Base-by-base conservation (phyloP, 805 yeast species). In the Pichia cabralensis region DNA sequence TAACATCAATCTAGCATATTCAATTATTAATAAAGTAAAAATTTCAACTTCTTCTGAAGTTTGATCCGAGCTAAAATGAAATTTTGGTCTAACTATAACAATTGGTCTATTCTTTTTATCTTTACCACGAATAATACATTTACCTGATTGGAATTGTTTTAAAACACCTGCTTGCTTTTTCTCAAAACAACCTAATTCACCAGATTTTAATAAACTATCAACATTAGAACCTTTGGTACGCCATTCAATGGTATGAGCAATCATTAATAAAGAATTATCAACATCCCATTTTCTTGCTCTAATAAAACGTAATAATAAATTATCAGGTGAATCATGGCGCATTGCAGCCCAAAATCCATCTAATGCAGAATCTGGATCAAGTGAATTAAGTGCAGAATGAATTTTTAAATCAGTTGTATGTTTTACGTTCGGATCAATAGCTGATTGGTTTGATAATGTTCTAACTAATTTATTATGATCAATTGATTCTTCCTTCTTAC, bases 271-370 rank as follows among this genome's bases (percentile, higher is more conserved):
- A 0, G 85, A 67, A 49, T 76, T 72, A 45, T 74, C 78, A 16
- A 76, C 65, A 44, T 80, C 74, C 78, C 85, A 85, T 59, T 85
- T 85, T 59, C 96, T 76, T 25, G 96, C 96, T 46, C 95, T 69
- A 18, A 83, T 58, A 49, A 80, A 88, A 48, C 94, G 70, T 49
- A 88, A 64, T 21, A 84, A 33, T 45, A 78, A 57, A 47, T 81
- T 79, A 56, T 92, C 99, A 3, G 94, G 81, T 30, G 78, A 67
- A 54, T 89, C 97, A 27, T 75, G 69, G 58, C 89, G 76, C 33
- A 75, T 49, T 65, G 76, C 65, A 28, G 61, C 52, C 79, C 80
- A 72, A 50, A 76, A 65, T 42, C 69, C 66, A 8, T 55, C 55
- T 41, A 72, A 71, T 8, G 76, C 49, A 15, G 64, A 65, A 16